Conservation (phyloP, 2,329 filamentous ascomycete species). For the Penicillium sp. region DNA sequence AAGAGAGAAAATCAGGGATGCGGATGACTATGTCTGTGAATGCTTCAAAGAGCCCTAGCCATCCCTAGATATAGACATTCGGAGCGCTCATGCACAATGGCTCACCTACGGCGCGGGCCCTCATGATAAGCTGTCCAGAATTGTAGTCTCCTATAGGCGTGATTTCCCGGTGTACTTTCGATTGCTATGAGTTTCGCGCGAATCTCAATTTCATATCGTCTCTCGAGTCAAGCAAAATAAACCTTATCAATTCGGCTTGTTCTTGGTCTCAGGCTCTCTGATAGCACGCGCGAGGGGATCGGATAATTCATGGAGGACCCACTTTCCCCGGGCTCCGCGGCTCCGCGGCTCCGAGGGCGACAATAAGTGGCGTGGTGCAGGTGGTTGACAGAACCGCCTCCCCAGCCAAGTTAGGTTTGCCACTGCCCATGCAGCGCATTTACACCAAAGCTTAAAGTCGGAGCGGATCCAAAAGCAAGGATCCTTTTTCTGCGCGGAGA, state of each 20-base stretch:
- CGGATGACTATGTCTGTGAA: not conserved
- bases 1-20: not conserved
- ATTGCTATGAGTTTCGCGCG: not conserved
- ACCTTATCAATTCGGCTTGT: not conserved
- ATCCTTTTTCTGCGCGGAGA: not conserved
- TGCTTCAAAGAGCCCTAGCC: not conserved
- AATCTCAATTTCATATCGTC: not conserved
- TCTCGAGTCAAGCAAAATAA: not conserved
- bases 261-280: not conserved
- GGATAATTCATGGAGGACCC: not conserved
- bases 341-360: not conserved
- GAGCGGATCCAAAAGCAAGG: not conserved
- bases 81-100: not conserved
- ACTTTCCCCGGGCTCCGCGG: not conserved
- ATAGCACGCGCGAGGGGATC: not conserved
- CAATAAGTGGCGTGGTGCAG: not conserved
- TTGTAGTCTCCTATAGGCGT: not conserved
- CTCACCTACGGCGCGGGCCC: not conserved
- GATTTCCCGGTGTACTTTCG: not conserved
- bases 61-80: not conserved
- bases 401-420: not conserved
- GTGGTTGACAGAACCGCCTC: not conserved
- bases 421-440: not conserved
- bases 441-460: not conserved
- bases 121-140: not conserved